phyloP scores from a whole-genome alignment of 257 asterid genomes.

The Echites panduratus region DNA sequence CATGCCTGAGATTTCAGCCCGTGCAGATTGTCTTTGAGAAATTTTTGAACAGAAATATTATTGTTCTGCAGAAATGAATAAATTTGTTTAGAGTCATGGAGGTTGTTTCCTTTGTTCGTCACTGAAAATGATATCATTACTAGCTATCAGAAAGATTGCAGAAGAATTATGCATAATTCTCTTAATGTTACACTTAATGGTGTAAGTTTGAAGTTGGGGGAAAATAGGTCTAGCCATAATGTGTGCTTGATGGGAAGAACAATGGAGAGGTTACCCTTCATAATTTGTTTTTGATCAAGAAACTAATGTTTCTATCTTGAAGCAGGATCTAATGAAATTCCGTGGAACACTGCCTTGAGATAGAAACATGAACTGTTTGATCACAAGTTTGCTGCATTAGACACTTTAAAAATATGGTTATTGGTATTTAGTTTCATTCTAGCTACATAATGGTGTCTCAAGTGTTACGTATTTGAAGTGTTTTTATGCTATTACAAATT shows the following conservation, averaged over 20 bases:
- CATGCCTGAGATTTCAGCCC: neutral
- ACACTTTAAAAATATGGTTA: neutral
- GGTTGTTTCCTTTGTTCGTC: neutral
- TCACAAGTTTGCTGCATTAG: neutral
- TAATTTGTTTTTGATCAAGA: neutral
- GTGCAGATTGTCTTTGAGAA: neutral
- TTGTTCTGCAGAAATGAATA: neutral
- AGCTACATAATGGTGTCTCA: too few species aligned
- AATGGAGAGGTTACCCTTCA: neutral
- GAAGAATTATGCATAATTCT: neutral
- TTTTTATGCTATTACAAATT: neutral
- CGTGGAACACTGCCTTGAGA: neutral
- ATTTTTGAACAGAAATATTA: neutral
- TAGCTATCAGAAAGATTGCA: neutral
- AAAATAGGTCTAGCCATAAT: neutral
- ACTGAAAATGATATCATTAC: neutral
- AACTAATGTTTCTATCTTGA: neutral
- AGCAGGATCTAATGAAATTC: neutral
- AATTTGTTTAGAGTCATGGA: neutral
- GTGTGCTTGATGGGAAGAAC: neutral
- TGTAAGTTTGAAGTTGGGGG: neutral
- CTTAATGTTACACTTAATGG: neutral
- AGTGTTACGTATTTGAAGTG: neutral
- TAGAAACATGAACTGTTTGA: neutral
- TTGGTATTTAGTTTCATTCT: too few species aligned